Conservation (phyloP, 2,329 filamentous ascomycete species). For the Colletotrichum sp. region DNA sequence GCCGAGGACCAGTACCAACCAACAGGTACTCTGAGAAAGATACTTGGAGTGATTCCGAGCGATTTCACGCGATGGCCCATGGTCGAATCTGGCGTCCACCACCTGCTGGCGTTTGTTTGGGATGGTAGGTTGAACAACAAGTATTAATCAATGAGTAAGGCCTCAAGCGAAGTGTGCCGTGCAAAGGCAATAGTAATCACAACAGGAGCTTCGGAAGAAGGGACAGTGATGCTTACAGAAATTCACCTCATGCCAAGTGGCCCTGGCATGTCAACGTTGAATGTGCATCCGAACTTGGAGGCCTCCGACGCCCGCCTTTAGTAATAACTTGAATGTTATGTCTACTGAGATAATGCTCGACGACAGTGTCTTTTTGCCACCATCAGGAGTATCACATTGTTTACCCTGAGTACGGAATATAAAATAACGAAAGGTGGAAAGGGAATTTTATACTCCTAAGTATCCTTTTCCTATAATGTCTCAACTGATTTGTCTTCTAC, state of each 20-base stretch:
- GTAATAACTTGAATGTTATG: not conserved
- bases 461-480: accelerated
- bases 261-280: not conserved
- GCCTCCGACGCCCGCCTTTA: not conserved
- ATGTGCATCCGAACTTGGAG: not conserved
- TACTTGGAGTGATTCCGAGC: not conserved
- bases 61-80: not conserved
- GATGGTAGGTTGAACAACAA: not conserved
- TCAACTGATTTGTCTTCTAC: not conserved
- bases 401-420: not conserved
- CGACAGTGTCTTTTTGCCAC: not conserved
- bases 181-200: too few species aligned
- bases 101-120: not conserved
- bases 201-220: too few species aligned
- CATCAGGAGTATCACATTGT: not conserved
- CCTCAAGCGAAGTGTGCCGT: accelerated
- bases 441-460: accelerated
- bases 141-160: not conserved
- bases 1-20: not conserved
- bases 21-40: not conserved
- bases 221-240: not conserved
- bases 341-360: not conserved
- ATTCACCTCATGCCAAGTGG: not conserved
- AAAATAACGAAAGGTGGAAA: too few species aligned
- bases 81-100: not conserved